Evolutionary conservation across 1,284 basidiomycete genomes (phyloP), one percentile per base, ranked within the genome.

Genomic region (Ganoderma meredithae): DNA sequence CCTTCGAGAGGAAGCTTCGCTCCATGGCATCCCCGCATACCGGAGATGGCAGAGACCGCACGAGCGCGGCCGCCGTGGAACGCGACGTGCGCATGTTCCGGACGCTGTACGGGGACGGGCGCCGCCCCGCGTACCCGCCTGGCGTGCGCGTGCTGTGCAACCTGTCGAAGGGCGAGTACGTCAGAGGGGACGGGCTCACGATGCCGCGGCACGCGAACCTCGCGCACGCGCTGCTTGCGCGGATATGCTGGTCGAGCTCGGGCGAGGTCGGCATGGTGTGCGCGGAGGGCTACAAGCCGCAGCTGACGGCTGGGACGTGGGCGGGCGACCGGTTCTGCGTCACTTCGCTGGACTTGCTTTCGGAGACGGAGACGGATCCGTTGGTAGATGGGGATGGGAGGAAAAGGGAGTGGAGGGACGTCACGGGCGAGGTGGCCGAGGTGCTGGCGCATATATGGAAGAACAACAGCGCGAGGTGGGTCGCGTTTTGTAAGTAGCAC

Each of bases 311-410:
- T 7, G 68, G 68, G 36, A n/a, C 59, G 15, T 66, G 68, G 68
- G 68, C 68, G 43, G 65, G 68, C 4, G 65, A 69, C 44, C 40
- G 65, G 53, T 69, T 69, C 44, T 69, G 65, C 60, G 41, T 69
- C 61, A 60, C 61, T 44, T 47, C 65, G 33, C 22, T 64, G 52
- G 62, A 62, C 25, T 25, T 17, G 33, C 27, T 64, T 17, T 53
- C 65, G 1, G 62, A 62, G 41, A 22, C 56, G 52, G 59, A 58
- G 13, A 5, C 10, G 10, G 58, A 60, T 25, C 3, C 10, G 22
- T 25, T 2, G 44, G 44, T 8, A 52, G 52, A 15, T 7, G 22
- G 25, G 60, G 22, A n/a, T 15, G 19, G 22, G 2, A 22, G 12
- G 47, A 49, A 49, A 8, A 25, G 47, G 61, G 52, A 33, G 43